A percentile compares a stretch with the other conserved stretches of the same genome.
Evolutionary conservation across 345 rosid genomes (phyloP).

Genomic region (Bruguiera gymnorhiza): DNA sequence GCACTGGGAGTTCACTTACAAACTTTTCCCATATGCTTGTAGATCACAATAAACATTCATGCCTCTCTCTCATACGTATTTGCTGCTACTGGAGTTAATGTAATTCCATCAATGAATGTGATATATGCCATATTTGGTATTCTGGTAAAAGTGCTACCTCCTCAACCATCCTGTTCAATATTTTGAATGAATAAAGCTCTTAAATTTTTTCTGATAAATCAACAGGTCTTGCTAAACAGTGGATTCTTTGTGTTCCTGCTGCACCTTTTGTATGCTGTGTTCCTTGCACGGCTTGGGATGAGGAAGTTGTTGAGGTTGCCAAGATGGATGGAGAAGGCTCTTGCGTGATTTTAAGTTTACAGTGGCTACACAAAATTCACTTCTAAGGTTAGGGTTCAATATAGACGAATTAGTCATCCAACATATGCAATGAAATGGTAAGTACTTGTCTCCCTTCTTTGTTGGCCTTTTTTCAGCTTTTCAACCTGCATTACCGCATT

Average conservation of each 20-base stretch:
- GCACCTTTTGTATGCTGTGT: conserved; percentile 68
- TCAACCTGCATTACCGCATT: too few relatives aligned
- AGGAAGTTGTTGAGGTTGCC: conserved; percentile 62
- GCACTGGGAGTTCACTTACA: conserved; percentile 6
- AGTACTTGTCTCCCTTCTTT: too few relatives aligned
- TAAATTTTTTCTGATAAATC: conserved; percentile 1
- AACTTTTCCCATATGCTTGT: conserved; percentile 21
- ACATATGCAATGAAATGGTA: too few relatives aligned
- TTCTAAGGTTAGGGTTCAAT: background rate
- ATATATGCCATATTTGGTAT: conserved; percentile 73
- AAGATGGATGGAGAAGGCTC: conserved; percentile 77
- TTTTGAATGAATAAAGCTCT: background rate
- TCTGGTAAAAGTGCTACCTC: conserved; percentile 48
- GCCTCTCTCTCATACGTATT: conserved; percentile 69
- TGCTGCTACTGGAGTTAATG: conserved; percentile 69
- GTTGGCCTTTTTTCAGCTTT: too few relatives aligned
- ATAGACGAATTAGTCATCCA: background rate
- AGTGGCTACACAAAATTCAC: background rate
- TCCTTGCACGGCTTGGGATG: conserved; percentile 84
- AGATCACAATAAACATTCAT: conserved; percentile 91
- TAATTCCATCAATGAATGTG: conserved; percentile 70
- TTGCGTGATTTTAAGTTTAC: background rate
- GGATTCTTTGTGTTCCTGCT: conserved; percentile 78
- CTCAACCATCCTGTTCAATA: background rate
- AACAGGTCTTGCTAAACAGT: conserved; percentile 80